Evolutionary conservation across 2,329 filamentous ascomycete species (phyloP).

Genomic region (Fusarium annulatum): DNA sequence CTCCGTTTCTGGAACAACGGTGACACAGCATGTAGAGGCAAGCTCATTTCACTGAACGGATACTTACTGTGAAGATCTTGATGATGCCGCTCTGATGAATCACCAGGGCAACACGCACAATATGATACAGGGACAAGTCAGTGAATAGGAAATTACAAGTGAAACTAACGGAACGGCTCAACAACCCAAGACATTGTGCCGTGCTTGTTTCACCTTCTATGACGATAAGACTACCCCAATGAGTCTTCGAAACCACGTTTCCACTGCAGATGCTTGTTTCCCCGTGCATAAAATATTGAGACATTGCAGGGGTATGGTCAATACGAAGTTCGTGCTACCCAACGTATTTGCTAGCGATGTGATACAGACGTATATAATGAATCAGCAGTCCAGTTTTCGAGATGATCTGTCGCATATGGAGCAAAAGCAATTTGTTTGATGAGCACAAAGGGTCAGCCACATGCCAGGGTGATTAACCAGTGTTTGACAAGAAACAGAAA

Average conservation of each 20-base stretch:
- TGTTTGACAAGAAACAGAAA: not conserved
- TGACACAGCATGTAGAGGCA: not conserved
- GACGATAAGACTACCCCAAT: slow-evolving; percentile 10
- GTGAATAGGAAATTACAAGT: slow-evolving; percentile 1
- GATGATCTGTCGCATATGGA: slow-evolving; percentile 3
- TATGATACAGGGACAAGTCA: slow-evolving; percentile 4
- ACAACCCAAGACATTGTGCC: slow-evolving; percentile 1
- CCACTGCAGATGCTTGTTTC: slow-evolving; percentile 6
- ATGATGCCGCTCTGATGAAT: not conserved
- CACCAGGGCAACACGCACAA: not conserved
- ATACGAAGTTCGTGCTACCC: slow-evolving; percentile 11
- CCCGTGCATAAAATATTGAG: not conserved
- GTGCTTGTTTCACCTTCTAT: slow-evolving; percentile 14
- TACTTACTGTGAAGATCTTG: not conserved
- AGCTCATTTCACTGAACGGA: not conserved
- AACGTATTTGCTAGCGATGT: not conserved
- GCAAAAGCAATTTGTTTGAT: slow-evolving; percentile 6
- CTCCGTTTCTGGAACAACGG: not conserved
- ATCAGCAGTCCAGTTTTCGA: slow-evolving; percentile 2
- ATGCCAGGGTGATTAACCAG: not conserved
- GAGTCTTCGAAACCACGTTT: not conserved
- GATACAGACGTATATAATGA: slow-evolving; percentile 3
- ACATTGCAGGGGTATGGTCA: slow-evolving; percentile 1
- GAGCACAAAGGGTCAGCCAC: slow-evolving; percentile 1
- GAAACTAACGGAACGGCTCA: slow-evolving; percentile 10